A percentile compares a stretch with the other conserved stretches of the same genome.
These are phyloP conservation scores for Boletellus emodensis DNA, from an alignment of 768 basidiomycete genomes.

Conservation along the genomic window DNA sequence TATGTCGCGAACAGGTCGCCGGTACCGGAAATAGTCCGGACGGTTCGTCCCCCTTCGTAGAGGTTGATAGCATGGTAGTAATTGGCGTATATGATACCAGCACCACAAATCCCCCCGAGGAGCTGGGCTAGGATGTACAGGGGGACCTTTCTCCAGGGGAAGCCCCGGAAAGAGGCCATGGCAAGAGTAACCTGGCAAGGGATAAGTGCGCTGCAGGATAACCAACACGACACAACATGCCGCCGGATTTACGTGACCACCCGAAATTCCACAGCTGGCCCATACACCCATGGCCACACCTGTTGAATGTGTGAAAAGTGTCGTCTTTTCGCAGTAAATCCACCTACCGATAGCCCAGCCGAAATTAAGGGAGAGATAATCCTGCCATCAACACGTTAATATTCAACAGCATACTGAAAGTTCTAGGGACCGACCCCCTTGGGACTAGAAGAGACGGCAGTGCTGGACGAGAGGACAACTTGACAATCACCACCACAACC, in stretches of 20 bases:
- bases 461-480: conserved; percentile 44
- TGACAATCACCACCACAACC: conserved; percentile 59
- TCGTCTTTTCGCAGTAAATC: background rate
- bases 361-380: conserved; percentile 22
- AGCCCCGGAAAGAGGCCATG: conserved; percentile 63
- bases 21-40: conserved; percentile 56
- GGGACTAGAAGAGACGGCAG: conserved; percentile 41
- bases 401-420: background rate
- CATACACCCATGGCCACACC: conserved; percentile 65
- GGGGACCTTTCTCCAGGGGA: conserved; percentile 81
- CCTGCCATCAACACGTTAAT: conserved; percentile 14
- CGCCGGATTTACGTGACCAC: conserved; percentile 73
- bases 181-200: conserved; percentile 60
- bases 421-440: conserved; percentile 49
- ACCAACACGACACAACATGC: conserved; percentile 32
- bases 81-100: conserved; percentile 55
- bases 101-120: conserved; percentile 57
- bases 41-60: conserved; percentile 50
- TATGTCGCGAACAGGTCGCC: conserved; percentile 60
- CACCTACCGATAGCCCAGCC: conserved; percentile 33
- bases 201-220: background rate
- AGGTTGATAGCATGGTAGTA: conserved; percentile 66
- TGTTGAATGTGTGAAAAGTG: conserved; percentile 11
- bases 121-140: conserved; percentile 61
- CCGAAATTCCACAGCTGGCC: conserved; percentile 63